These are phyloP conservation scores for Fistulifera pelliculosa DNA, from an alignment of 108 stramenopile genomes.

Conservation along the genomic window DNA sequence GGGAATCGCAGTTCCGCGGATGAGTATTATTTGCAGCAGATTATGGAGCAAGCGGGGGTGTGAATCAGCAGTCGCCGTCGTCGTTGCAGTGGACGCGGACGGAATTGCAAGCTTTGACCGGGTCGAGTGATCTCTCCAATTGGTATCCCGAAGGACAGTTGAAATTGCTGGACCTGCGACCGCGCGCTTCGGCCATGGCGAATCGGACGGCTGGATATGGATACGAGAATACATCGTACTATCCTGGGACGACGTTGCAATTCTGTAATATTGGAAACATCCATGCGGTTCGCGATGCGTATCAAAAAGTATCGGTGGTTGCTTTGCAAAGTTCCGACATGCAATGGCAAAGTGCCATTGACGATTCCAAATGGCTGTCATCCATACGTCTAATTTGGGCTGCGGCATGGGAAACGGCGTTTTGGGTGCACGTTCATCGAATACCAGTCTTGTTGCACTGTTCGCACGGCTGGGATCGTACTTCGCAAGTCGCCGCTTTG, in stretches of 20 bases:
- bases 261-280: slow-evolving; percentile 86
- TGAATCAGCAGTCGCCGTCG: slow-evolving; percentile 29
- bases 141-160: slow-evolving; percentile 12
- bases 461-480: slow-evolving; percentile 98
- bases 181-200: slow-evolving; percentile 75
- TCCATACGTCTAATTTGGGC: slow-evolving; percentile 80
- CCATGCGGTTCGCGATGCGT: slow-evolving; percentile 81
- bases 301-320: slow-evolving; percentile 58
- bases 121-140: slow-evolving; percentile 19
- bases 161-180: slow-evolving; percentile 86
- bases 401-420: slow-evolving; percentile 83
- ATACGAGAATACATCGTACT: slow-evolving; percentile 85
- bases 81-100: slow-evolving; percentile 12
- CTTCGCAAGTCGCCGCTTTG: slow-evolving; percentile 84
- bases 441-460: slow-evolving; percentile 94
- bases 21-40: slow-evolving; percentile 63
- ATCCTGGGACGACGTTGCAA: slow-evolving; percentile 60
- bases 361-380: slow-evolving; percentile 89
- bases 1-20: slow-evolving; percentile 84
- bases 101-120: slow-evolving; percentile 39
- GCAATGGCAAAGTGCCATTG: slow-evolving; percentile 67
- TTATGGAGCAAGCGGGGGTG: slow-evolving; percentile 63
- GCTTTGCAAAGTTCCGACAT: slow-evolving; percentile 33
- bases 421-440: slow-evolving; percentile 75
- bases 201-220: slow-evolving; percentile 86